Base-by-base conservation (phyloP, 2,329 filamentous ascomycete genomes). In the Botrytis fragariae region DNA sequence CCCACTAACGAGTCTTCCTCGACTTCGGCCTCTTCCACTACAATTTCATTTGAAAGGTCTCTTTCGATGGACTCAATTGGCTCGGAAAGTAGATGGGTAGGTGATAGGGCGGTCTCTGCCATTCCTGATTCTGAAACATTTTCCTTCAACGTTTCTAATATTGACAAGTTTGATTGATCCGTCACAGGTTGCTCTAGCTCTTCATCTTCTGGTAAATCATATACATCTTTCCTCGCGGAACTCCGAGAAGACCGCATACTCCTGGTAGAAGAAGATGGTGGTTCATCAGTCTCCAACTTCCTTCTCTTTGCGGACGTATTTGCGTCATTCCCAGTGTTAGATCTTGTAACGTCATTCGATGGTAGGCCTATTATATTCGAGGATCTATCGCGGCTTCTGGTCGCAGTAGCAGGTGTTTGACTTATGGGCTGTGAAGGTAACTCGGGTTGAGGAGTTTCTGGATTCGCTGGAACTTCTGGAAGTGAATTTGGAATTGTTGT, bases 281-380 rank as follows among this genome's bases (percentile, higher is more conserved):
- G 37, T 20, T 63, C 62, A 73, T 80, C 78, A 7, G 65, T 78
- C 39, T 80, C 72, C 18, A 80, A 72, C 68, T 79, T 81, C 61
- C 76, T 77, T 63, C 79, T 79, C 72, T 81, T 81, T 32, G 78
- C 79, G 68, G 79, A 81, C 20, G 75, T 81, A 60, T 81, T 80
- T n/a, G 79, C 80, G 74, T 80, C 78, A 37, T 77, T 77, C n/a
- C 72, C 71, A 42, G 73, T 76, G 44, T 75, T 73, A 14, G 73
- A 74, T 44, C 65, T 61, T n/a, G 62, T 37, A 67, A 60, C n/a
- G 51, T 32, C 61, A 39, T 48, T 72, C 71, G 48, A 68, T 60
- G 64, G 62, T 45, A 65, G 22, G 5, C 32, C 67, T 14, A 62
- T 42, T 59, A 65, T 44, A 48, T 60, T 70, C 20, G 68, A 32